Evolutionary conservation across 1,284 basidiomycete genomes (phyloP).

Genomic region (Butyriboletus appendiculatus): DNA sequence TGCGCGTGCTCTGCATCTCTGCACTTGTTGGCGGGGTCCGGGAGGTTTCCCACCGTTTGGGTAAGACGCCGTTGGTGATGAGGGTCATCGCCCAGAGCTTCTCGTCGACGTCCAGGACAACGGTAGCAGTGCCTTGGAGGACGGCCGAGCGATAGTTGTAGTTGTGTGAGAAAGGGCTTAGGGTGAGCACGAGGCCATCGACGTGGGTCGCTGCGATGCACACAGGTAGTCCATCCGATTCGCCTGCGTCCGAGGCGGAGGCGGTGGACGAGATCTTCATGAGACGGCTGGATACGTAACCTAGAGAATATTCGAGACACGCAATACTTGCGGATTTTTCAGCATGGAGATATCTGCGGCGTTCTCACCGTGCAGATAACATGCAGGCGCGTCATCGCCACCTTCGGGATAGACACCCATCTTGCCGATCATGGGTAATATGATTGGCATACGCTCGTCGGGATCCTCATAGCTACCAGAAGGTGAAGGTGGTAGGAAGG

Average conservation of each 20-base stretch:
- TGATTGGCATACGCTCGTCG: slow-evolving; percentile 18
- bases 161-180: slow-evolving; percentile 28
- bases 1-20: slow-evolving; percentile 26
- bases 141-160: slow-evolving; percentile 31
- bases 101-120: slow-evolving; percentile 21
- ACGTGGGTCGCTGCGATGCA: slow-evolving; percentile 30
- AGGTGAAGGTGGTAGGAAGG: slow-evolving; percentile 23
- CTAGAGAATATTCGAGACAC: slow-evolving; percentile 1
- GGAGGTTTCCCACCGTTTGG: slow-evolving; percentile 26
- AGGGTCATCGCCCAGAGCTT: slow-evolving; percentile 28
- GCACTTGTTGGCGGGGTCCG: slow-evolving; percentile 23
- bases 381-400: slow-evolving; percentile 10
- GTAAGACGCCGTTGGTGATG: slow-evolving; percentile 26
- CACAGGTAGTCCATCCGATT: slow-evolving; percentile 12
- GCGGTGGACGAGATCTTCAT: slow-evolving; percentile 23
- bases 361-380: slow-evolving; percentile 28
- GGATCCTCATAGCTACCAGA: slow-evolving; percentile 15
- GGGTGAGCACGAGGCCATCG: slow-evolving; percentile 26
- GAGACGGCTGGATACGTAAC: slow-evolving; percentile 27
- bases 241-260: not conserved
- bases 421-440: slow-evolving; percentile 31
- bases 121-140: slow-evolving; percentile 21
- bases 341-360: no score
- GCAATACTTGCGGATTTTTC: not conserved
- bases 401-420: slow-evolving; percentile 19